Evolutionary conservation across 2,329 filamentous ascomycete species (phyloP).

Genomic region (Ascochyta koolunga): DNA sequence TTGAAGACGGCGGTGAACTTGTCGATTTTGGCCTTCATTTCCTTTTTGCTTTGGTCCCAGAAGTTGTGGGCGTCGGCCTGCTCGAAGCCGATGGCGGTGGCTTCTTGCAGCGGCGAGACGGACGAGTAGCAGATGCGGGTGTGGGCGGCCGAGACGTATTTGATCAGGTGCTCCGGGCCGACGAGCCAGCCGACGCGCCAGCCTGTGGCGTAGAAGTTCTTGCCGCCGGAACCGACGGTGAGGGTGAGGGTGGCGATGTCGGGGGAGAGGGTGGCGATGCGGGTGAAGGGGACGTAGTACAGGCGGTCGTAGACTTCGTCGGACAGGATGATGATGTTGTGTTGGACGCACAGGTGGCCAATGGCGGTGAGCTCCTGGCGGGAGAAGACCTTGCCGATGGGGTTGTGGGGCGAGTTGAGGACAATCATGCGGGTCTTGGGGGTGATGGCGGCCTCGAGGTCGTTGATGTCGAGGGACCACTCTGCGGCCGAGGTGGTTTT

Average conservation of each 20-base stretch:
- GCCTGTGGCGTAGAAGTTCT: slow-evolving; percentile 97
- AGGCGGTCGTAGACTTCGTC: slow-evolving; percentile 84
- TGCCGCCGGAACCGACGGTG: slow-evolving; percentile 93
- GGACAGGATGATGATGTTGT: slow-evolving; percentile 87
- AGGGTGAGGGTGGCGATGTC: slow-evolving; percentile 87
- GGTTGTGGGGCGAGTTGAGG: slow-evolving; percentile 87
- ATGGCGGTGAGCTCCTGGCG: slow-evolving; percentile 82
- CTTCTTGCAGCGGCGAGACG: slow-evolving; percentile 92
- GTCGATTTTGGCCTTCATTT: slow-evolving; percentile 90
- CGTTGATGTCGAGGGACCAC: slow-evolving; percentile 85
- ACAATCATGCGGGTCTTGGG: slow-evolving; percentile 96
- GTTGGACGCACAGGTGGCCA: slow-evolving; percentile 85
- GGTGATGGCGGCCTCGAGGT: slow-evolving; percentile 81
- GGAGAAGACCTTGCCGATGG: slow-evolving; percentile 94
- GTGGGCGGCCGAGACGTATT: slow-evolving; percentile 90
- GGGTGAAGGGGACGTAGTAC: slow-evolving; percentile 93
- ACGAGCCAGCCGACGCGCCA: slow-evolving; percentile 98
- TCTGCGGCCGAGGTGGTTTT: slow-evolving; percentile 84
- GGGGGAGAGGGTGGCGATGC: slow-evolving; percentile 87
- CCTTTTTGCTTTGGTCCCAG: slow-evolving; percentile 80
- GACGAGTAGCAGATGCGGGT: slow-evolving; percentile 96
- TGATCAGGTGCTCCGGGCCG: slow-evolving; percentile 84
- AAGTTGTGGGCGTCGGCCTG: slow-evolving; percentile 83
- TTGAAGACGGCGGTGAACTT: slow-evolving; percentile 74
- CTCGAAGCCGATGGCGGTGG: slow-evolving; percentile 91